Conservation (phyloP, 192 early-diverging fungal genomes). For the Lobosporangium transversale region DNA sequence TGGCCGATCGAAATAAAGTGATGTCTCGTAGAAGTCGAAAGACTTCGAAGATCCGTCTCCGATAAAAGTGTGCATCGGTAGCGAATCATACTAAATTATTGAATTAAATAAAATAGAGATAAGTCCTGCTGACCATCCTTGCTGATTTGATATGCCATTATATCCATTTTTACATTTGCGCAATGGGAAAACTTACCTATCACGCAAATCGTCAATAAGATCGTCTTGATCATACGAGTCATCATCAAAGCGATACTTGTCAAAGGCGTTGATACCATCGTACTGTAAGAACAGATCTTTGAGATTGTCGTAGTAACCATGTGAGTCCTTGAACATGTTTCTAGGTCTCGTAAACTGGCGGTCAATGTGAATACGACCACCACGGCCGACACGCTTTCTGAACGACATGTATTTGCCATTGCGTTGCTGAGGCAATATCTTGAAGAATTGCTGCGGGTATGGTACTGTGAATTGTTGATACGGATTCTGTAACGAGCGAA, state of each 20-base stretch:
- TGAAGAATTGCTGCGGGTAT: slow-evolving; percentile 51
- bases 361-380: slow-evolving; percentile 82
- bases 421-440: slow-evolving; percentile 21
- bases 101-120: neutral
- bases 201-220: slow-evolving; percentile 55
- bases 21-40: slow-evolving; percentile 54
- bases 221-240: slow-evolving; percentile 55
- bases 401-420: slow-evolving; percentile 48
- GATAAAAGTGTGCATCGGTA: slow-evolving; percentile 56
- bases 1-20: slow-evolving; percentile 38
- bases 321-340: slow-evolving; percentile 14
- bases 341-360: slow-evolving; percentile 56
- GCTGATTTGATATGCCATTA: too few relatives aligned
- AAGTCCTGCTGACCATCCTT: too few relatives aligned
- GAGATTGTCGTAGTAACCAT: slow-evolving; percentile 9
- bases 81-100: slow-evolving; percentile 39
- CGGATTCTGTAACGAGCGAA: slow-evolving; percentile 49
- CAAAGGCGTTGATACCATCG: slow-evolving; percentile 53
- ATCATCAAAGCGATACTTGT: slow-evolving; percentile 55
- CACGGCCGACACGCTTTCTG: slow-evolving; percentile 76
- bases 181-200: slow-evolving; percentile 53
- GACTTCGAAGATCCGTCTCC: slow-evolving; percentile 58
- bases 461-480: slow-evolving; percentile 58
- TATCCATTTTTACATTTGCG: too few relatives aligned
- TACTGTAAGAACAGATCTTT: slow-evolving; percentile 26